Evolutionary conservation across 352 stramenopile genomes (phyloP).

Genomic region (Phytophthora agathidicida): DNA sequence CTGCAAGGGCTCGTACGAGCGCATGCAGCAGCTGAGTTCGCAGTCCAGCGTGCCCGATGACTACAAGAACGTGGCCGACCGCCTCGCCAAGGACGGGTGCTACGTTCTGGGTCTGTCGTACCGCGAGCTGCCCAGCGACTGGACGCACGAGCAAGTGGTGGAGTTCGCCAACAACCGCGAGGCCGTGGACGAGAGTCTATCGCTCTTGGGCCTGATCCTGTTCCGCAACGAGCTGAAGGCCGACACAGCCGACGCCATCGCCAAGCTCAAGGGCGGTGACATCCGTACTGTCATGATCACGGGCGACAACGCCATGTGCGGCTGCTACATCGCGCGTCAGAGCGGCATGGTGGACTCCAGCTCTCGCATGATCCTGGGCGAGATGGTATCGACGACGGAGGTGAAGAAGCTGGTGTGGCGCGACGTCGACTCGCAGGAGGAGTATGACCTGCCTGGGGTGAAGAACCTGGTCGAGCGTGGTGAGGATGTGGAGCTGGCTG

Average conservation of each 20-base stretch:
- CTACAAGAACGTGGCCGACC: conserved; percentile 66
- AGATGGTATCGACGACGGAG: conserved; percentile 43
- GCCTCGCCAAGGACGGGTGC: conserved; percentile 77
- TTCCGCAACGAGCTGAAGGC: conserved; percentile 92
- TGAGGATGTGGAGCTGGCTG: conserved; percentile 58
- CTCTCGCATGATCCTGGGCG: conserved; percentile 61
- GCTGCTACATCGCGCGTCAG: conserved; percentile 74
- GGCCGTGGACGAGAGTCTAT: conserved; percentile 75
- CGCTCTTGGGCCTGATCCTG: conserved; percentile 83
- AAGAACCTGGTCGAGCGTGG: conserved; percentile 33
- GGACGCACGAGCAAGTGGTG: conserved; percentile 40
- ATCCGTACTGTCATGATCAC: conserved; percentile 89
- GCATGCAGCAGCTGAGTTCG: conserved; percentile 82
- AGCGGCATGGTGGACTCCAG: conserved; percentile 63
- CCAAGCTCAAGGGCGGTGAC: conserved; percentile 75
- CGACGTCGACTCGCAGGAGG: conserved; percentile 51
- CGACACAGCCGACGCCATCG: conserved; percentile 79
- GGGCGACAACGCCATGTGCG: conserved; percentile 84
- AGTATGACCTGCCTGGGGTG: conserved; percentile 38
- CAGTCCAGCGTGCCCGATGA: conserved; percentile 70
- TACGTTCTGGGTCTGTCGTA: conserved; percentile 90
- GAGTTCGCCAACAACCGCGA: conserved; percentile 66
- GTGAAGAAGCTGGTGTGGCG: conserved; percentile 46
- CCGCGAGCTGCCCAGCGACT: conserved; percentile 67
- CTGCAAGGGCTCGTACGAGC: conserved; percentile 91